Evolutionary conservation across 768 basidiomycete species (phyloP).

Genomic region (Lactifluus hygrophoroides): DNA sequence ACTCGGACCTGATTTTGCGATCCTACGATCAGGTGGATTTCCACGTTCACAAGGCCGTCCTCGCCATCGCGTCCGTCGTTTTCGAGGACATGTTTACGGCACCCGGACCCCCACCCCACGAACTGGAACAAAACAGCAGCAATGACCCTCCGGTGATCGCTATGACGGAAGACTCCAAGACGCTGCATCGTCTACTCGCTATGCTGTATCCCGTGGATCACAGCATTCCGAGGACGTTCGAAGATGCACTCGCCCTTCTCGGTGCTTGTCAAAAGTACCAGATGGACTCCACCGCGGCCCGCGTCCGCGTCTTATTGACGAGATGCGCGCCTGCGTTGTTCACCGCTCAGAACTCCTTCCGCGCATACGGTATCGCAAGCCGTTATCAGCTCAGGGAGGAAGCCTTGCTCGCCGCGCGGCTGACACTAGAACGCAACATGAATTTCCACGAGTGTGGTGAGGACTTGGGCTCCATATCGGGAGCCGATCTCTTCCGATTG

Average conservation of each 20-base stretch:
- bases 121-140: background rate
- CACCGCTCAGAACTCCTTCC: background rate
- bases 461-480: slow-evolving; percentile 1
- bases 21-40: slow-evolving; percentile 46
- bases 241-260: background rate
- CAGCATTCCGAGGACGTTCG: background rate
- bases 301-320: background rate
- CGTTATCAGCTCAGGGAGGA: slow-evolving; percentile 5
- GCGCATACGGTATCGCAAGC: slow-evolving; percentile 2
- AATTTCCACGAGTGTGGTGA: background rate
- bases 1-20: slow-evolving; percentile 41
- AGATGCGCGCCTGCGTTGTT: background rate
- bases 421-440: background rate
- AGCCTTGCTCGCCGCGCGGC: background rate
- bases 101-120: background rate
- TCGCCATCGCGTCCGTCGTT: slow-evolving; percentile 49
- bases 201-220: background rate
- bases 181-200: background rate
- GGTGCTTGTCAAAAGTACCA: slow-evolving; percentile 11
- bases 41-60: slow-evolving; percentile 44
- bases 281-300: background rate
- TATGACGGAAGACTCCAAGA: slow-evolving; percentile 1
- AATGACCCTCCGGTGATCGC: background rate
- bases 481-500: background rate
- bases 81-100: slow-evolving; percentile 45